Evolutionary conservation across 495 filamentous ascomycete genomes (phyloP).

Genomic region (Neurospora tetraspora): DNA sequence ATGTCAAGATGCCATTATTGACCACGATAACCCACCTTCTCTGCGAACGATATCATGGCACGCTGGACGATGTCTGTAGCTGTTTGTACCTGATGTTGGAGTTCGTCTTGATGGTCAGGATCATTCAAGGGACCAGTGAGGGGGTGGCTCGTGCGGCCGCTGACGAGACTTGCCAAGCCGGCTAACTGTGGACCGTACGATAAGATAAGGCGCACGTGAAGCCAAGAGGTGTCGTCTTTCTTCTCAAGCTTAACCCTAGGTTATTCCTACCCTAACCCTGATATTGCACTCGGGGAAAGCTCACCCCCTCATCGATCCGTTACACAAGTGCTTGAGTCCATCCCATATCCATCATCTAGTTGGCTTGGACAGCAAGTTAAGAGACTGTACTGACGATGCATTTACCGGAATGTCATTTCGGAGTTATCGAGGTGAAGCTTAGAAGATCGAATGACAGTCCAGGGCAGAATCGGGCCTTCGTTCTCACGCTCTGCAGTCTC

Average conservation of each 20-base stretch:
- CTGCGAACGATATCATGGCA: not conserved
- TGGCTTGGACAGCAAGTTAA: too few relatives aligned
- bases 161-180: not conserved
- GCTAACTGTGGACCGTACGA: not conserved
- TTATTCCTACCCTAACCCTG: not conserved
- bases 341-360: too few relatives aligned
- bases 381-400: too few relatives aligned
- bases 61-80: too few relatives aligned
- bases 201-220: not conserved
- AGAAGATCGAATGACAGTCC: not conserved
- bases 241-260: not conserved
- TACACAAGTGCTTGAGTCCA: not conserved
- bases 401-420: too few relatives aligned
- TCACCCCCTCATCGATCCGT: not conserved
- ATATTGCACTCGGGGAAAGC: not conserved
- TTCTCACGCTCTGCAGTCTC: not conserved
- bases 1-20: not conserved
- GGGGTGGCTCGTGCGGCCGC: not conserved
- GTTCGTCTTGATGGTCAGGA: not conserved
- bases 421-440: not conserved
- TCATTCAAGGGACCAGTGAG: not conserved
- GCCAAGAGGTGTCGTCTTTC: not conserved
- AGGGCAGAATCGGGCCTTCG: not conserved
- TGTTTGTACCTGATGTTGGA: not conserved
- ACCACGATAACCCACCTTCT: not conserved